Evolutionary conservation across 139 green algal genomes (phyloP), one percentile per base, ranked within the genome.

Genomic region (Chlamydomonas sp.): DNA sequence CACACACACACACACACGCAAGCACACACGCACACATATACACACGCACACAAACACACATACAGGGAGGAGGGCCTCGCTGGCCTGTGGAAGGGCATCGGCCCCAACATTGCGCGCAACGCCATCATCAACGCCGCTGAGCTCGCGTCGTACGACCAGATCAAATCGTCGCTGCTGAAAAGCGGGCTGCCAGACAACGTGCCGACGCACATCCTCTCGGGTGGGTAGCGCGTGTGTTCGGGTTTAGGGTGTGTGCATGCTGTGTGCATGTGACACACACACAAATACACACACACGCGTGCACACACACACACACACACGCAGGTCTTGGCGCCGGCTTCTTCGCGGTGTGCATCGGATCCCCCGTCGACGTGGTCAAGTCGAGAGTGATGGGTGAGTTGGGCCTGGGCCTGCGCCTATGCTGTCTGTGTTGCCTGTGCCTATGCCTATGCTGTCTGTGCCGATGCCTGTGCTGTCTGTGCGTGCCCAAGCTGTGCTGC

Each of bases 101-200:
- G 88, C 1, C 94, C 94, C 54, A 99, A 99, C 83, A 85, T 99
- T 16, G 90, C 87, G 1, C 83, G 94, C 30, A 98, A 98, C 76
- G 90, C 94, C 38, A 89, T 98, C 74, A 96, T 99, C 81, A 99
- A 99, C 69, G 94, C 94, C 1, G 91, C 91, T 1, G 94, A 98
- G 85, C 86, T 98, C 61, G 94, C 94, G 35, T 87, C 70, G 6
- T 99, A 98, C 69, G 94, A 98, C 80, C 89, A 97, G 81, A 90
- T 95, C 72, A 96, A 95, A 74, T 35, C 89, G 75, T 71, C 58
- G 0, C 36, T 93, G 57, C 63, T 96, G 58, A 62, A 16, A 0
- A 75, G 60, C 3, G 84, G 86, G 13, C 49, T 81, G 26, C 86
- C 88, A 61, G 90, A 96, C 80, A 90, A 89, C 31, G 57, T 95